A percentile compares a stretch with the other conserved stretches of the same genome.
These are phyloP conservation scores for Taphrina flavorubra DNA, from an alignment of 1,139 yeast species.

Conservation along the genomic window DNA sequence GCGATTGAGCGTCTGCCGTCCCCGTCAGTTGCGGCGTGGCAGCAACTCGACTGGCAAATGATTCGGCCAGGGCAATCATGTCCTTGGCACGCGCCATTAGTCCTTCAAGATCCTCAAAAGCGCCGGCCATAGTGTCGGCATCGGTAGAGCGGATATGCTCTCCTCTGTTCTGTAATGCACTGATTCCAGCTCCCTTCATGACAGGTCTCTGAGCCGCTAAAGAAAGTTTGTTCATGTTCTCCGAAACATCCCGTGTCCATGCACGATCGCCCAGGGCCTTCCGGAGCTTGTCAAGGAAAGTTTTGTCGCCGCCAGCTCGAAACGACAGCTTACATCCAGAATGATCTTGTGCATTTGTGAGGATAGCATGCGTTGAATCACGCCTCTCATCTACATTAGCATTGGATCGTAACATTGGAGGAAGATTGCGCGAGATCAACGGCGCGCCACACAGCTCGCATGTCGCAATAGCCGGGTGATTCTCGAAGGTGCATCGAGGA, in stretches of 20 bases:
- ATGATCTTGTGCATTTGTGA: background rate
- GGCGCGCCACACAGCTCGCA: conserved; percentile 89
- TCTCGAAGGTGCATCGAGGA: conserved; percentile 80
- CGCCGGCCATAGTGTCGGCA: conserved; percentile 67
- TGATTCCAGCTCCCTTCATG: conserved; percentile 61
- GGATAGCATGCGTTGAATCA: conserved; percentile 37
- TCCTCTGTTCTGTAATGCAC: conserved; percentile 68
- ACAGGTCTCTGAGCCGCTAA: background rate
- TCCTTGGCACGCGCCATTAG: conserved; percentile 80
- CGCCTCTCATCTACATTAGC: conserved; percentile 47
- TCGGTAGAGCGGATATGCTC: conserved; percentile 65
- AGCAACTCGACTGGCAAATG: conserved; percentile 55
- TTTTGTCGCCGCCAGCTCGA: conserved; percentile 29
- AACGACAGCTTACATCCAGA: conserved; percentile 25
- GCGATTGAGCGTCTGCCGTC: conserved; percentile 38
- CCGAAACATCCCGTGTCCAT: conserved; percentile 25
- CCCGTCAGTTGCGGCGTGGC: conserved; percentile 46
- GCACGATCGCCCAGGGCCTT: conserved; percentile 34
- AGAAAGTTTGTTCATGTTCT: conserved; percentile 41
- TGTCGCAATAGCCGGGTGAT: conserved; percentile 74
- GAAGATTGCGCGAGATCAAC: conserved; percentile 53
- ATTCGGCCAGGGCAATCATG: conserved; percentile 62
- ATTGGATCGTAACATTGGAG: conserved; percentile 46
- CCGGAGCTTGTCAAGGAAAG: conserved; percentile 35
- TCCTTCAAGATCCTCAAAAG: conserved; percentile 77